Evolutionary conservation across 805 yeast genomes (phyloP), one percentile per base, ranked within the genome.

Genomic region (Metschnikowia lunata): DNA sequence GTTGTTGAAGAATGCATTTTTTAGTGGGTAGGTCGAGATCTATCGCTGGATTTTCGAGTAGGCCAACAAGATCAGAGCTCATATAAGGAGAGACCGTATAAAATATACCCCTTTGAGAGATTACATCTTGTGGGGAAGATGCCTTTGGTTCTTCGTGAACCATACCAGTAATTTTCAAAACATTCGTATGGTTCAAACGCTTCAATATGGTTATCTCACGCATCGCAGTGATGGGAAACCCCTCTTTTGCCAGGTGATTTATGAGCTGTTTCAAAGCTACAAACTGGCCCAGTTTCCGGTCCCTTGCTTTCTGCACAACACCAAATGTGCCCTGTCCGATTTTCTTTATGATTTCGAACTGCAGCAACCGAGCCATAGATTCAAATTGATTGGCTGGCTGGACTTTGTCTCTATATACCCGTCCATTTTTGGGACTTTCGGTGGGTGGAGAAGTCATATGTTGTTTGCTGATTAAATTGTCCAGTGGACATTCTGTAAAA

Each of bases 51-150:
- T 90, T 91, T 56, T 85, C 91, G 40, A 93, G 69, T 14, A 93
- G 66, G 3, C 99, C 99, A 6, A 95, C 87, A 45, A 93, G 72
- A 65, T 93, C 99, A 18, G 87, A 83, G 10, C 89, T 82, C 88
- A 93, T 88, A 59, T 90, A 93, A 0, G 97, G 96, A 31, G 89
- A 77, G 2, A 91, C 96, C 69, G 95, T 88, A 65, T 84, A 90
- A 54, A 89, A 87, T 48, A 68, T 59, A 7, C 76, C 76, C 36
- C 75, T 47, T 37, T 62, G 66, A 14, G 66, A 63, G 8, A 69
- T 55, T 34, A 60, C 39, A 41, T 69, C 74, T 45, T 62, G 60
- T 4, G 69, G 60, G 29, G 58, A 60, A 2, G 60, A 28, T 10
- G 62, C 61, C 39, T 66, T 61, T 7, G 72, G 69, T 42, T 51